These are phyloP conservation scores for Cryphonectria carpinicola DNA, from an alignment of 2,329 filamentous ascomycete genomes.

Conservation along the genomic window DNA sequence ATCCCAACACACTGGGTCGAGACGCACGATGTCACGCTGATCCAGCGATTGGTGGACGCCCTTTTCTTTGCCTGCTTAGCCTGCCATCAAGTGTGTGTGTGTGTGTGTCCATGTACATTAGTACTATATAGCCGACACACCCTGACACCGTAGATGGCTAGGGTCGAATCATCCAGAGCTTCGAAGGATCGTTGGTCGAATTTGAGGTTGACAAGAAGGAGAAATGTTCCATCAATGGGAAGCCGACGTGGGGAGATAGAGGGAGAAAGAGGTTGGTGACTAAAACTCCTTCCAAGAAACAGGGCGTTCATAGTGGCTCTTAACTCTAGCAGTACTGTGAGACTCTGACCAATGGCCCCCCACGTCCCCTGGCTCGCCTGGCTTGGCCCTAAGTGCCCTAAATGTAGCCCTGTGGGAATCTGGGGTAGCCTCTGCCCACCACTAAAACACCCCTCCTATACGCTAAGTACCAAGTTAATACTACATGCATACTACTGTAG, in stretches of 20 bases:
- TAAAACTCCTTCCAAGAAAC: neutral
- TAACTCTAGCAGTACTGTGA: neutral
- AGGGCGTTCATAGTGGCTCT: neutral
- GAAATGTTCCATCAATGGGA: slow-evolving; percentile 17
- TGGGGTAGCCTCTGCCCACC: neutral
- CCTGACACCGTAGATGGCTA: neutral
- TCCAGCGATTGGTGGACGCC: neutral
- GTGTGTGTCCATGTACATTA: too few species aligned
- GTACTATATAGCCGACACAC: neutral
- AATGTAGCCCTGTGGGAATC: neutral
- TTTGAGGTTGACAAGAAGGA: neutral
- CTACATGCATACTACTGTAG: neutral
- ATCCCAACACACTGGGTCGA: slow-evolving; percentile 10
- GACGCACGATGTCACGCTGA: slow-evolving; percentile 1
- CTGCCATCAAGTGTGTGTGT: too few species aligned
- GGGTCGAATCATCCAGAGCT: neutral
- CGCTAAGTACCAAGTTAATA: too few species aligned
- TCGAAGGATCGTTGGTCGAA: slow-evolving; percentile 9
- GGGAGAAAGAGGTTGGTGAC: neutral
- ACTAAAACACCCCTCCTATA: neutral
- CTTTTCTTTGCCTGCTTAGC: too few species aligned
- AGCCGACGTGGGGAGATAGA: neutral
- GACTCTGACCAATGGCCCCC: neutral
- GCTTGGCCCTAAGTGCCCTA: neutral
- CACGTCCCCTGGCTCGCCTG: neutral